Percentiles rank a stretch among this genome's conserved stretches.
phyloP scores from a whole-genome alignment of 2,329 filamentous ascomycete genomes.

The Colletotrichum salicis region DNA sequence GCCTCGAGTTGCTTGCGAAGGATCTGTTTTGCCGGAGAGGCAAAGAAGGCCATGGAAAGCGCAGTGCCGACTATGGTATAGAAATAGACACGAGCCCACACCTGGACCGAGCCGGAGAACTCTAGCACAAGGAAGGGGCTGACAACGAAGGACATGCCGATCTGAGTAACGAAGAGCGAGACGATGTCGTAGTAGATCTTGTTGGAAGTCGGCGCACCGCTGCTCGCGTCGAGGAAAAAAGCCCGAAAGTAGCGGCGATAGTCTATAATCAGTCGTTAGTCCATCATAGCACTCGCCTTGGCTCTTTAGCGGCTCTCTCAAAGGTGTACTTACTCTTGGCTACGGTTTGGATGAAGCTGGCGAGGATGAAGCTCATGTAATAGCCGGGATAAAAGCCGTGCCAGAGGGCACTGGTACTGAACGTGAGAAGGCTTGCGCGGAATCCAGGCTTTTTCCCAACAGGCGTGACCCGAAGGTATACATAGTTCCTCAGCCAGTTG shows the following conservation, averaged over 20 bases:
- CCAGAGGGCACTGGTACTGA: constrained; percentile 95
- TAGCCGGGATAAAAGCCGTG: constrained; percentile 98
- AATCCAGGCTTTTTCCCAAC: constrained; percentile 97
- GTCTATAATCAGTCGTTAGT: constrained; percentile 63
- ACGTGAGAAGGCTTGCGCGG: constrained; percentile 91
- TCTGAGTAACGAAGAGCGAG: constrained; percentile 80
- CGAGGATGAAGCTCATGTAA: constrained; percentile 89
- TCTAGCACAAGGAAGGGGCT: constrained; percentile 87
- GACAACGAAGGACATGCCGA: constrained; percentile 84
- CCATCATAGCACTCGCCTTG: constrained; percentile 22
- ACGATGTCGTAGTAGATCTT: constrained; percentile 90
- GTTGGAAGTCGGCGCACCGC: constrained; percentile 71
- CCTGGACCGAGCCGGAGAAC: constrained; percentile 74
- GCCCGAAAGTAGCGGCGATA: constrained; percentile 89
- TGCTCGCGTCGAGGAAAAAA: constrained; percentile 87
- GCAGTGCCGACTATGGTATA: constrained; percentile 79
- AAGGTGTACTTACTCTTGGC: constrained; percentile 82
- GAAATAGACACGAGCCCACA: constrained; percentile 91
- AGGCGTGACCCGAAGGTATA: constrained; percentile 94
- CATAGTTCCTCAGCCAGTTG: constrained; percentile 93
- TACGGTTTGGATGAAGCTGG: constrained; percentile 89
- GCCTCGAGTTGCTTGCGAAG: constrained; percentile 69
- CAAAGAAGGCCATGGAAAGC: constrained; percentile 78
- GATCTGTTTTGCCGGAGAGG: constrained; percentile 76
- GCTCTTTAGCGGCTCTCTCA: not conserved